Conservation (phyloP, 345 rosid species). For the Hibiscus mutabilis region DNA sequence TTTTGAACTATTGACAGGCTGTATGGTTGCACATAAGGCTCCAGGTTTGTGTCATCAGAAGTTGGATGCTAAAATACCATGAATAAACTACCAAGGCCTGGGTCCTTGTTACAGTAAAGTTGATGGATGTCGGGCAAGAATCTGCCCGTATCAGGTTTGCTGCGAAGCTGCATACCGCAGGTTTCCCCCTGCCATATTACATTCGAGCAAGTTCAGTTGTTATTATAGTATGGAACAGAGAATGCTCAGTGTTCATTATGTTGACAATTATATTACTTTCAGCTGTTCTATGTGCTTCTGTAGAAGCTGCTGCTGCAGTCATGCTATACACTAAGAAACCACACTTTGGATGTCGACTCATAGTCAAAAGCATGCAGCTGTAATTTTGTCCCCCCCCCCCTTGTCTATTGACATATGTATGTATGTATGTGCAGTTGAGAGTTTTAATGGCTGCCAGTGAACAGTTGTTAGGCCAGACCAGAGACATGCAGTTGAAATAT, state of each 20-base stretch:
- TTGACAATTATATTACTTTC: background rate
- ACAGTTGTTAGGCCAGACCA: background rate
- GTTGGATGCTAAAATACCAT: constrained; percentile 22
- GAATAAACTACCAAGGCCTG: constrained; percentile 21
- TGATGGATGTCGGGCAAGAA: constrained; percentile 8
- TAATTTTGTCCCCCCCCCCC: constrained; percentile 1
- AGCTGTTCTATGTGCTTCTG: background rate
- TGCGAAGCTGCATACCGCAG: background rate
- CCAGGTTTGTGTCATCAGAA: background rate
- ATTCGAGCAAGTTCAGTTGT: background rate
- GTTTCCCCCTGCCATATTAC: background rate
- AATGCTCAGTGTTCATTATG: constrained; percentile 12
- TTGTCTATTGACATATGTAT: background rate
- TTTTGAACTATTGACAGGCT: constrained; percentile 19
- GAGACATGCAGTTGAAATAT: constrained; percentile 5
- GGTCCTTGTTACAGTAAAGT: constrained; percentile 8
- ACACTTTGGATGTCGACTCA: background rate
- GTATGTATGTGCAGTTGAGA: constrained; percentile 14
- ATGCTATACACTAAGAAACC: constrained; percentile 4
- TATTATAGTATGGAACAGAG: constrained; percentile 10
- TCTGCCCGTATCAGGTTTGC: background rate
- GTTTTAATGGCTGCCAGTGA: background rate
- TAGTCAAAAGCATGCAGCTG: constrained; percentile 10
- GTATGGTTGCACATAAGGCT: constrained; percentile 24
- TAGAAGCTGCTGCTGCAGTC: constrained; percentile 4